These are phyloP conservation scores for Metarhizium humberi DNA, from an alignment of 2,329 filamentous ascomycete species.

Conservation along the genomic window DNA sequence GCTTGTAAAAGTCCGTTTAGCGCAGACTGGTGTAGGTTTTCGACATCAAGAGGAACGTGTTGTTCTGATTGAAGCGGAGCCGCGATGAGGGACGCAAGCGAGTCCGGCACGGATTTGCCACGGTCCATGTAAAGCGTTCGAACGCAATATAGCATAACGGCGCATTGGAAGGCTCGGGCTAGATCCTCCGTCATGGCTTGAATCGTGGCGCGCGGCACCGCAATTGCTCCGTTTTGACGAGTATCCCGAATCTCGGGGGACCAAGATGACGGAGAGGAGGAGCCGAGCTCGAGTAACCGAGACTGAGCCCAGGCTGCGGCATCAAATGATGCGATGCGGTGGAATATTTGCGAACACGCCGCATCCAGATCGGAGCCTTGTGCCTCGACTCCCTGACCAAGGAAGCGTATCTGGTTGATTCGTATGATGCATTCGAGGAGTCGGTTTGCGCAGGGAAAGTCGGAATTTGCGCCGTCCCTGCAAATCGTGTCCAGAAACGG, in stretches of 20 bases:
- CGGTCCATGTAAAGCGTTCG: conserved; percentile 8
- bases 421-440: conserved; percentile 2
- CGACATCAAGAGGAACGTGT: neutral
- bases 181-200: conserved; percentile 1
- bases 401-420: neutral
- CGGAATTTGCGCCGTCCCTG: neutral
- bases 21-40: neutral
- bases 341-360: neutral
- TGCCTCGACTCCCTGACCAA: neutral
- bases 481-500: too few relatives aligned
- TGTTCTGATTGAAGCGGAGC: neutral
- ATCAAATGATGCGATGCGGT: neutral
- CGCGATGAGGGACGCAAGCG: neutral
- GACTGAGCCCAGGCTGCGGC: neutral
- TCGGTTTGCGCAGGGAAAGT: conserved; percentile 1
- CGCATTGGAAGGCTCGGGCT: conserved; percentile 1
- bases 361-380: neutral
- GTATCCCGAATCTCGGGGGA: too few relatives aligned
- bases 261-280: too few relatives aligned
- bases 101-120: neutral
- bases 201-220: neutral
- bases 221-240: too few relatives aligned
- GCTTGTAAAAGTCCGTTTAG: neutral
- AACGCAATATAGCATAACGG: conserved; percentile 5
- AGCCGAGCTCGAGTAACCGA: neutral